Evolutionary conservation across 352 stramenopile genomes (phyloP).

Genomic region (Phytophthora aleatoria): DNA sequence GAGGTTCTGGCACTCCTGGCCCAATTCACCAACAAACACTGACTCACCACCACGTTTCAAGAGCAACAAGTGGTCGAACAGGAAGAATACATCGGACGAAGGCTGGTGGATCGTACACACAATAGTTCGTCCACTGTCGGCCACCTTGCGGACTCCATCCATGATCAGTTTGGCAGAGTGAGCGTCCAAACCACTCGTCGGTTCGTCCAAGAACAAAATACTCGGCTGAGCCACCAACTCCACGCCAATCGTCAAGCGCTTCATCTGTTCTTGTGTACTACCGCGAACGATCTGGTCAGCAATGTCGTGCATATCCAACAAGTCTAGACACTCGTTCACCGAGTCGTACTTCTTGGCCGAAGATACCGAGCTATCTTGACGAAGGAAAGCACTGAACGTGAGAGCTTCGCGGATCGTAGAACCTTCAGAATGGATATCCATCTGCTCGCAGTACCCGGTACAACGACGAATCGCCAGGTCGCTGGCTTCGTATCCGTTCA

Average conservation of each 20-base stretch:
- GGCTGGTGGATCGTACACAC: constrained; percentile 93
- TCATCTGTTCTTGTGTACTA: constrained; percentile 48
- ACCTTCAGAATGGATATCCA: constrained; percentile 85
- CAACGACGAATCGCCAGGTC: constrained; percentile 47
- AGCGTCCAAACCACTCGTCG: constrained; percentile 80
- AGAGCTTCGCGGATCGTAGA: constrained; percentile 80
- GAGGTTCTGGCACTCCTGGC: constrained; percentile 33
- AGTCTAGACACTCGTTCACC: constrained; percentile 38
- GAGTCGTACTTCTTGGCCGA: constrained; percentile 40
- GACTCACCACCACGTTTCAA: constrained; percentile 52
- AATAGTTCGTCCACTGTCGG: constrained; percentile 63
- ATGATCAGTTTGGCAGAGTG: constrained; percentile 82
- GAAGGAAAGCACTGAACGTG: constrained; percentile 31
- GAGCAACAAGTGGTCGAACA: constrained; percentile 85
- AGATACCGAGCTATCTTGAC: constrained; percentile 31
- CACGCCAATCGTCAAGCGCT: constrained; percentile 51
- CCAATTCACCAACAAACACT: constrained; percentile 57
- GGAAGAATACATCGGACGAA: constrained; percentile 83
- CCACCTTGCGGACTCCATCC: constrained; percentile 79
- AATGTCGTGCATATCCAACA: constrained; percentile 45
- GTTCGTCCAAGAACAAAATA: constrained; percentile 83
- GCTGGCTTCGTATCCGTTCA: constrained; percentile 44
- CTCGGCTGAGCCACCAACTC: constrained; percentile 77
- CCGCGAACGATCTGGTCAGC: constrained; percentile 41
- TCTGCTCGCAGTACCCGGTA: constrained; percentile 70